Conservation (phyloP, 2,329 filamentous ascomycete species). For the Knoxdaviesia proteae region DNA sequence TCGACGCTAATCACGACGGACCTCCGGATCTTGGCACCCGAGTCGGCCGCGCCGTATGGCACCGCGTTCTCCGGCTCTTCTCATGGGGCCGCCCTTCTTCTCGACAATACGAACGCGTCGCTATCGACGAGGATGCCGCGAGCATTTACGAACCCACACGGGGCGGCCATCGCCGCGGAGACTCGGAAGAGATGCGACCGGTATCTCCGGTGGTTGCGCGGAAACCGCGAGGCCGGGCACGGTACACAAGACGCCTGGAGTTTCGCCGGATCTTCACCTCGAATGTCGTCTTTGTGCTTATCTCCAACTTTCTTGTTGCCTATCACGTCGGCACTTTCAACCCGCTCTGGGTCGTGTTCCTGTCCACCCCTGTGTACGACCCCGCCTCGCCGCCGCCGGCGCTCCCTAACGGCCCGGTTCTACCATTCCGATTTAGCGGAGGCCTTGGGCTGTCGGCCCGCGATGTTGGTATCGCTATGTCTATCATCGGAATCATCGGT, state of each 20-base stretch:
- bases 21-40: constrained; percentile 21
- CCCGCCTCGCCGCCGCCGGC: constrained; percentile 13
- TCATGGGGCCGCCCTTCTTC: too few species aligned
- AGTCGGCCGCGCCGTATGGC: constrained; percentile 11
- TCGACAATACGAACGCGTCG: too few species aligned
- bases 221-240: constrained; percentile 1
- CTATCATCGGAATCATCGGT: constrained; percentile 56
- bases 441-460: constrained; percentile 54
- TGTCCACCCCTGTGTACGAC: constrained; percentile 46
- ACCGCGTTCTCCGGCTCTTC: background rate
- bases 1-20: constrained; percentile 19
- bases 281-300: constrained; percentile 31
- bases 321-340: constrained; percentile 61
- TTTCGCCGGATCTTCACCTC: constrained; percentile 34
- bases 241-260: constrained; percentile 25
- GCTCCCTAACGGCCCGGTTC: constrained; percentile 10
- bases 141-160: too few species aligned
- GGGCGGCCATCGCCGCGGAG: too few species aligned
- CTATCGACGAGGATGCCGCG: too few species aligned
- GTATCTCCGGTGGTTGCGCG: too few species aligned
- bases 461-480: constrained; percentile 57
- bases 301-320: constrained; percentile 48
- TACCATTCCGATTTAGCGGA: constrained; percentile 46
- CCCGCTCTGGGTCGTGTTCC: constrained; percentile 55
- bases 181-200: too few species aligned